phyloP scores from a whole-genome alignment of 805 yeast species.

The Danielia oregonensis region DNA sequence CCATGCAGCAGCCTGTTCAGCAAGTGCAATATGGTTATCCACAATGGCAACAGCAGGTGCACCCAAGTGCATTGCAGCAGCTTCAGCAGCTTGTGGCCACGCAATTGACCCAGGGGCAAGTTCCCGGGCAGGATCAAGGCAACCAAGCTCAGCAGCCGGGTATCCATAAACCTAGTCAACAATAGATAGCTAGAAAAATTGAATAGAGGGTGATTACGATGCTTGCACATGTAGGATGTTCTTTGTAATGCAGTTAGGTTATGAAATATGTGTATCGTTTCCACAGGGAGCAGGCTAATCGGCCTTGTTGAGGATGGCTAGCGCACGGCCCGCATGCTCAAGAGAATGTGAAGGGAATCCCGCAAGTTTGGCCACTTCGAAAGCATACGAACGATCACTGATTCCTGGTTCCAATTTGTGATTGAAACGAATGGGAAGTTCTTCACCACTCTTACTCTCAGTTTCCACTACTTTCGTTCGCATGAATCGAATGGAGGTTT shows the following conservation, averaged over 20 bases:
- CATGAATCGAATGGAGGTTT: conserved; percentile 23
- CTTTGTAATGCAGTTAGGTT: too few relatives aligned
- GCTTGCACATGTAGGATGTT: too few relatives aligned
- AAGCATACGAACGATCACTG: conserved; percentile 71
- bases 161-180: too few relatives aligned
- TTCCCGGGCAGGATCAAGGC: too few relatives aligned
- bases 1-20: neutral
- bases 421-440: conserved; percentile 38
- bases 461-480: conserved; percentile 30
- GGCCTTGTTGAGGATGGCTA: conserved; percentile 5
- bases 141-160: too few relatives aligned
- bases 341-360: conserved; percentile 70
- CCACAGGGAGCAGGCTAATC: too few relatives aligned
- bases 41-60: too few relatives aligned
- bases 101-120: too few relatives aligned
- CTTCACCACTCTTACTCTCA: conserved; percentile 11
- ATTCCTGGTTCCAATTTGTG: conserved; percentile 64
- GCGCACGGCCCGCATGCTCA: conserved; percentile 43
- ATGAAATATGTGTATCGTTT: too few relatives aligned
- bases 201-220: neutral
- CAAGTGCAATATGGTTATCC: too few relatives aligned
- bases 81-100: conserved; percentile 16
- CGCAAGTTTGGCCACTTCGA: conserved; percentile 71
- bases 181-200: neutral
- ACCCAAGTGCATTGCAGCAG: conserved; percentile 17